Evolutionary conservation across 2,329 filamentous ascomycete species (phyloP).

Genomic region (Aspergillus ochraceus): DNA sequence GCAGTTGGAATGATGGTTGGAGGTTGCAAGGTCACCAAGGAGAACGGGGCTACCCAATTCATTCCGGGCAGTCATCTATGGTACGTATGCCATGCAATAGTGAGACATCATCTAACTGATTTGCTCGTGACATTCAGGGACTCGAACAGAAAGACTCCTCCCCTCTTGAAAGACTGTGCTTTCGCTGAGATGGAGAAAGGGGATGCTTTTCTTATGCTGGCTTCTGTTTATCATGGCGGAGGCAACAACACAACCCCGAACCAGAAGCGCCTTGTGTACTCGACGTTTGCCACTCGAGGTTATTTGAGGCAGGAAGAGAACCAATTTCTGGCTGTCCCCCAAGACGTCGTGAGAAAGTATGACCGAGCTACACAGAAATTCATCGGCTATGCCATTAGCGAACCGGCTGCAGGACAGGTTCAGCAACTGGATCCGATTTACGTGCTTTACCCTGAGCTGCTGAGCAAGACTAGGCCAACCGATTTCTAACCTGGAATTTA

Average conservation of each 20-base stretch:
- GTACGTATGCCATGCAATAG: constrained; percentile 1
- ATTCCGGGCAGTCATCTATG: constrained; percentile 31
- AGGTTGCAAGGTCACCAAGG: constrained; percentile 23
- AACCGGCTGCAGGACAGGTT: constrained; percentile 12
- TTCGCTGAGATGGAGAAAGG: constrained; percentile 35
- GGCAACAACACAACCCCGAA: constrained; percentile 32
- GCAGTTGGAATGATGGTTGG: constrained; percentile 26
- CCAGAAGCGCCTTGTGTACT: constrained; percentile 34
- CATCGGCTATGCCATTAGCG: constrained; percentile 21
- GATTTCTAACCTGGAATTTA: background rate
- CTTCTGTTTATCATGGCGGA: constrained; percentile 36
- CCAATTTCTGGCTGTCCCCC: constrained; percentile 31
- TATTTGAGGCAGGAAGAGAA: constrained; percentile 43
- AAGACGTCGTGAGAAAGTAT: constrained; percentile 11
- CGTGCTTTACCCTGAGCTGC: background rate
- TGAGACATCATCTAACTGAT: background rate
- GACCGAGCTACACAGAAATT: constrained; percentile 15
- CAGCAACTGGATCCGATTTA: constrained; percentile 14
- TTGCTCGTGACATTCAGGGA: constrained; percentile 1
- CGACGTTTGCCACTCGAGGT: constrained; percentile 34
- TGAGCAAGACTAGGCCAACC: background rate
- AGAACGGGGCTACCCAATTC: constrained; percentile 32
- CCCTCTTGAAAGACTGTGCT: constrained; percentile 19
- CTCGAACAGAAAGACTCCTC: background rate
- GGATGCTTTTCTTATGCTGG: constrained; percentile 40